These are phyloP conservation scores for Microthlaspi erraticum DNA, from an alignment of 345 rosid species.

Conservation along the genomic window DNA sequence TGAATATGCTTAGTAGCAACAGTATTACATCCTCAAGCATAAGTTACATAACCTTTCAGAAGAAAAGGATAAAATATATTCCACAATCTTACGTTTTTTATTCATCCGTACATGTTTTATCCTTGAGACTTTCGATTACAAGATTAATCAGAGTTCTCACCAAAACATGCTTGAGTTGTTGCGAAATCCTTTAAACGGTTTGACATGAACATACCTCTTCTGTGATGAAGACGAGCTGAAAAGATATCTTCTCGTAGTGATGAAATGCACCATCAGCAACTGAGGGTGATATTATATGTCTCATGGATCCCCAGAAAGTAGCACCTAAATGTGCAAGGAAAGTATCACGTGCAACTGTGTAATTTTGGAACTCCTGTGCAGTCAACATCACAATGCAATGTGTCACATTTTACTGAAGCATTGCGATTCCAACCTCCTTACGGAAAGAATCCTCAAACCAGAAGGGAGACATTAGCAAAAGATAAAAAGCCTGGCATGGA, in stretches of 20 bases:
- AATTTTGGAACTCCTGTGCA: constrained; percentile 80
- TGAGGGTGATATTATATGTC: constrained; percentile 91
- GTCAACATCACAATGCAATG: constrained; percentile 32
- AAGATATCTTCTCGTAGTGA: constrained; percentile 89
- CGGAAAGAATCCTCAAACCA: constrained; percentile 24
- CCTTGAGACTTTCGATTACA: constrained; percentile 12
- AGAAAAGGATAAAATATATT: constrained; percentile 14
- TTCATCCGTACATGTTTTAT: constrained; percentile 22
- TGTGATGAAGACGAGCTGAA: constrained; percentile 90
- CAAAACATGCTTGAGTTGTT: constrained; percentile 28
- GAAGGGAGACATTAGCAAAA: constrained; percentile 30
- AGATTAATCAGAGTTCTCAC: constrained; percentile 12
- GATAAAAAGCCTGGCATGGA: constrained; percentile 18
- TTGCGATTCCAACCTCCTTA: constrained; percentile 9
- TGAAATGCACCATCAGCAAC: constrained; percentile 98
- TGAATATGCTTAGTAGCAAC: constrained; percentile 15
- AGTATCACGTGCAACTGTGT: constrained; percentile 97
- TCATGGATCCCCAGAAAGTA: constrained; percentile 92
- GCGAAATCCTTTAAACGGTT: constrained; percentile 25
- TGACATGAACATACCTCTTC: constrained; percentile 69
- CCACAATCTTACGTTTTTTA: constrained; percentile 7
- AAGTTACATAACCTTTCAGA: constrained; percentile 19
- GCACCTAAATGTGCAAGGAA: constrained; percentile 98
- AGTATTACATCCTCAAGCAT: constrained; percentile 22
- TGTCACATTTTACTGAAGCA: constrained; percentile 19